Base-by-base conservation (phyloP, 371 early-diverging fungal species). In the Mucor piriformis region DNA sequence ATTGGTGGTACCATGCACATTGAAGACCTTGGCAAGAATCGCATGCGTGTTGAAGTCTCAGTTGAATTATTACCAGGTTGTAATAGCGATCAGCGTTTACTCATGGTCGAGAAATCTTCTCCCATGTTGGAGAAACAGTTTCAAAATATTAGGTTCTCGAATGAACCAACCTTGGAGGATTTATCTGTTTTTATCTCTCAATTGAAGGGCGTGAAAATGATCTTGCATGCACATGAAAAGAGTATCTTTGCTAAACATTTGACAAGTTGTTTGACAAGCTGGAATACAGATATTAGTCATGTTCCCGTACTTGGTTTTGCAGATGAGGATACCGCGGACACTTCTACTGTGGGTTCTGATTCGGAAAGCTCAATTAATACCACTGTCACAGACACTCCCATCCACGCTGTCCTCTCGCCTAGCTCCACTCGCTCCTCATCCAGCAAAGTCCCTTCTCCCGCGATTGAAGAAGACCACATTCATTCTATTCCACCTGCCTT, bases 101-200 rank as follows among this genome's bases (percentile, higher is more conserved):
- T 71, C 7, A 37, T 71, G 3, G 54, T 67, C 16, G 67, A 67
- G 23, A 70, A 70, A n/a, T 60, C 66, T 7, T 66, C 66, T 11
- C 62, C 59, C 12, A 59, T 66, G 0, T 33, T 66, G 2, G 60
- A 70, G 29, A 67, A 51, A 16, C 72, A 66, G 16, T 48, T 71
- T 1, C 49, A 61, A 12, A 63, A 59, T 25, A 56, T 71, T 37
- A 59, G 61, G 21, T 72, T 81, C 34, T 74, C 83, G 1, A 69
- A 73, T 21, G 84, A 85, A 50, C 86, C 86, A 11, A 81, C 86
- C 0, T 50, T 82, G 1, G 60, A 67, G 3, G 84, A 85, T 16
- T 57, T 85, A 3, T 53, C 61, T 2, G 44, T 47, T 13, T 82
- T 83, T 54, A 69, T 74, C 13, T 56, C 67, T n/a, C 71, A 59